Evolutionary conservation across 176 grass and related monocot species (phyloP).

Genomic region (Musa acuminata): DNA sequence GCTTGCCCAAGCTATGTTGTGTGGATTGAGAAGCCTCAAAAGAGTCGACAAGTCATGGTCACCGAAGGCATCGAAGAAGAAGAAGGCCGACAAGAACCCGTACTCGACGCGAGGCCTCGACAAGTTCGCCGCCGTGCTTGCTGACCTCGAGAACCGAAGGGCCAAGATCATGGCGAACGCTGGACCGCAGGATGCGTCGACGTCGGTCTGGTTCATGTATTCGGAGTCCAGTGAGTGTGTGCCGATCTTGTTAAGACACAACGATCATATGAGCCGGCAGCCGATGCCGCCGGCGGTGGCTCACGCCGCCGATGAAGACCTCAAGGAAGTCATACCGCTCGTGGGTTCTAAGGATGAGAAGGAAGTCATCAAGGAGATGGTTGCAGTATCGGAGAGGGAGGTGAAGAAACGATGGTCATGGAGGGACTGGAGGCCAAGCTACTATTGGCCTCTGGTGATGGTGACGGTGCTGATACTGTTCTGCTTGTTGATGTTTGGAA

Average conservation of each 20-base stretch:
- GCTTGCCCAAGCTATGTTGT: too few species aligned
- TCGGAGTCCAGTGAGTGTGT: not conserved
- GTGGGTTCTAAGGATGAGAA: not conserved
- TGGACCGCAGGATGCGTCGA: not conserved
- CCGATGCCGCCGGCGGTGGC: too few species aligned
- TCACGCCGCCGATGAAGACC: not conserved
- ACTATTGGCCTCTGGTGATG: not conserved
- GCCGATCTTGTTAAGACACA: not conserved
- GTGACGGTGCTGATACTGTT: not conserved
- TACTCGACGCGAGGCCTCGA: not conserved
- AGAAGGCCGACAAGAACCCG: not conserved
- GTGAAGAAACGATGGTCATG: not conserved
- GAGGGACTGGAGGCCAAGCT: not conserved
- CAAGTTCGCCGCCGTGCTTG: not conserved
- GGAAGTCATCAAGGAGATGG: not conserved
- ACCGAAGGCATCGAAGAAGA: not conserved
- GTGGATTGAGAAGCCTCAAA: not conserved
- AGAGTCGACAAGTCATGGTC: not conserved
- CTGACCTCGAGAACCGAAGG: not conserved
- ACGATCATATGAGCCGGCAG: not conserved
- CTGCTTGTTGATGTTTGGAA: conserved; percentile 7
- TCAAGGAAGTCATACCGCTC: not conserved
- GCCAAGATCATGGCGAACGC: not conserved
- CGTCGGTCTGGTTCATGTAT: not conserved
- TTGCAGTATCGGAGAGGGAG: too few species aligned